Base-by-base conservation (phyloP, 306 rosid genomes). In the Fragaria vesca region DNA sequence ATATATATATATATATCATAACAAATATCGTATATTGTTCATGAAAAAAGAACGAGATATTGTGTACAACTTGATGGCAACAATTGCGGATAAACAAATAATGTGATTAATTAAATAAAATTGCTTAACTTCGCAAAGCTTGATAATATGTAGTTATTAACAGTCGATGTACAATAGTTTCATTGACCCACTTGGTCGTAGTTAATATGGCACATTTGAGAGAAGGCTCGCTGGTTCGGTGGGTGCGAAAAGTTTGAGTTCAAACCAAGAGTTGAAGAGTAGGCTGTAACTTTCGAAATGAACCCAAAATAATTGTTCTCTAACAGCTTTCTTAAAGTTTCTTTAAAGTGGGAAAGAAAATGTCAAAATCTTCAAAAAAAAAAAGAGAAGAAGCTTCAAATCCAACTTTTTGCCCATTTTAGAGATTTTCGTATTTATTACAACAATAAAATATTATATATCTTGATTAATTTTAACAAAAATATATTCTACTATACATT, bases 141-240 rank as follows among this genome's bases (percentile, higher is more conserved):
- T 73, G 84, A 80, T 76, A 51, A 36, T 52, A 72, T 51, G 69
- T 80, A 81, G 75, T 76, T 69, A 65, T 81, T 77, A 82, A 83
- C 75, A 81, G 82, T 78, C 78, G 83, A 88, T 85, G 84, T 91
- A 90, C 94, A 90, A 73, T 78, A 81, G 82, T 83, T 68, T 81
- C 84, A 65, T 54, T 85, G 72, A 81, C 81, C 81, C 54, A 1
- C 75, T n/a, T 38, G 28, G 51, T 71, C 32, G 21, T 52, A 71
- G 79, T 85, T 61, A 74, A 69, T 15, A 42, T 40, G 85, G 73
- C 69, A 79, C 69, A 52, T 60, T 79, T 38, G 28, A 28, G 84
- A 48, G 77, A 83, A 65, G 75, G 87, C 82, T 75, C 76, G 20
- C 43, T 70, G 32, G 69, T 66, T 74, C 66, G 67, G 78, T 78